Evolutionary conservation across 768 basidiomycete genomes (phyloP), one percentile per base, ranked within the genome.

Genomic region (Sarcodon aspratus): DNA sequence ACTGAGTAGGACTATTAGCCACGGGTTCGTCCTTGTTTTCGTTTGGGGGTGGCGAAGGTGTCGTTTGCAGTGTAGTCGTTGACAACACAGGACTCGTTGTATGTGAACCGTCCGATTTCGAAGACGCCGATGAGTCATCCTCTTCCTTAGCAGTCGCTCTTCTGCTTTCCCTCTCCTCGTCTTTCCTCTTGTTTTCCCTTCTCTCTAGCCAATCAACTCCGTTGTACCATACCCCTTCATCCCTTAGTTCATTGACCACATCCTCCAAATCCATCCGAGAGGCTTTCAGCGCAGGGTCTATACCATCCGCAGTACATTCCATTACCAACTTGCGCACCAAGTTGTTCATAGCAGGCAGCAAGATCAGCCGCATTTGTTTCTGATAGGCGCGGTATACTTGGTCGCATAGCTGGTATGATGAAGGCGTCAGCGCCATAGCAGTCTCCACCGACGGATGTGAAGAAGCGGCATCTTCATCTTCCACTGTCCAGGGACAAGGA

Each of bases 21-120:
- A 55, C 55, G 5, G 51, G 49, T 42, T 64, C 62, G 10, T 64
- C 64, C 51, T 66, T 67, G 48, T 63, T 62, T 37, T 61, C 58
- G 15, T 59, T 65, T 7, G 84, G 84, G 0, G 83, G 80, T 0
- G 85, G 85, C 1, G 80, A 83, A 0, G 85, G 85, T 7, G 85
- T 86, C n/a, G 85, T 88, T 52, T 81, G 80, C 32, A 87, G 58
- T 7, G 85, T 88, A 7, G 80, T 76, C 1, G 82, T 82, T 10
- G 82, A 85, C 27, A 86, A 59, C 3, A 85, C 83, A 0, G 85
- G 85, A 54, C 83, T 85, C 15, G 85, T 85, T 52, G 61, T 69
- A 17, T 80, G 79, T 5, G 79, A 81, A 7, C 68, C 71, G 45
- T 70, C 70, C 40, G 70, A 73, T 45, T 69, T 69, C 12, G 72